phyloP scores from a whole-genome alignment of 1,284 basidiomycete species.

The Fomitiporia mediterranea region DNA sequence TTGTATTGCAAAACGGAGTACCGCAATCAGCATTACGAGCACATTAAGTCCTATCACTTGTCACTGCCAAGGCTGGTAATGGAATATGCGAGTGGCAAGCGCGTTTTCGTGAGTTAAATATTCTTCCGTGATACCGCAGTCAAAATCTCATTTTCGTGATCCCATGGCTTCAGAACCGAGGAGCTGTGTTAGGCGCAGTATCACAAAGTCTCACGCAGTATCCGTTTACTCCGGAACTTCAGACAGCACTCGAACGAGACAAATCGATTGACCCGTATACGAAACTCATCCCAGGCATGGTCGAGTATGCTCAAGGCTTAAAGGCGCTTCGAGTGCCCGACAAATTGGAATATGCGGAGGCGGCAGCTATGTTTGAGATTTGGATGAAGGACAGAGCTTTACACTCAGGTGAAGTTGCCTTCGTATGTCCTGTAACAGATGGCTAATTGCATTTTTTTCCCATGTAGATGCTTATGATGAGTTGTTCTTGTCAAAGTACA shows the following conservation, averaged over 20 bases:
- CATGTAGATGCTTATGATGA: slow-evolving; percentile 51
- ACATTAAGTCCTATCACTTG: slow-evolving; percentile 77
- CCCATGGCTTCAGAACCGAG: slow-evolving; percentile 41
- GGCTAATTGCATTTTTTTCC: slow-evolving; percentile 12
- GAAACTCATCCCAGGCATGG: slow-evolving; percentile 40
- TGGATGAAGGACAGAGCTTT: slow-evolving; percentile 59
- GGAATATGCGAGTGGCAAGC: slow-evolving; percentile 69
- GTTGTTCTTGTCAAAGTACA: slow-evolving; percentile 67
- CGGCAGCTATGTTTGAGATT: slow-evolving; percentile 61
- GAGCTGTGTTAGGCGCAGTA: slow-evolving; percentile 65
- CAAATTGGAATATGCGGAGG: slow-evolving; percentile 55
- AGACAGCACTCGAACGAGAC: slow-evolving; percentile 44
- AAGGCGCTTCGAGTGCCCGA: slow-evolving; percentile 52
- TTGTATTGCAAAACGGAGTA: slow-evolving; percentile 74
- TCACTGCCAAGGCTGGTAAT: slow-evolving; percentile 76
- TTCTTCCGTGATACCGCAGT: neutral
- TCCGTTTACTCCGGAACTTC: slow-evolving; percentile 52
- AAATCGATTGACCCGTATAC: slow-evolving; percentile 44
- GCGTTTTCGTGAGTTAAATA: slow-evolving; percentile 52
- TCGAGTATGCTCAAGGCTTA: slow-evolving; percentile 53
- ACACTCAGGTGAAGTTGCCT: slow-evolving; percentile 43
- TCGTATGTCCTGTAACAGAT: neutral
- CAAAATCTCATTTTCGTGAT: neutral
- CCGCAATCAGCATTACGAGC: slow-evolving; percentile 71
- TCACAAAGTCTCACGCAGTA: slow-evolving; percentile 52